phyloP scores from a whole-genome alignment of 257 asterid species.

The Penstemon newberryi region DNA sequence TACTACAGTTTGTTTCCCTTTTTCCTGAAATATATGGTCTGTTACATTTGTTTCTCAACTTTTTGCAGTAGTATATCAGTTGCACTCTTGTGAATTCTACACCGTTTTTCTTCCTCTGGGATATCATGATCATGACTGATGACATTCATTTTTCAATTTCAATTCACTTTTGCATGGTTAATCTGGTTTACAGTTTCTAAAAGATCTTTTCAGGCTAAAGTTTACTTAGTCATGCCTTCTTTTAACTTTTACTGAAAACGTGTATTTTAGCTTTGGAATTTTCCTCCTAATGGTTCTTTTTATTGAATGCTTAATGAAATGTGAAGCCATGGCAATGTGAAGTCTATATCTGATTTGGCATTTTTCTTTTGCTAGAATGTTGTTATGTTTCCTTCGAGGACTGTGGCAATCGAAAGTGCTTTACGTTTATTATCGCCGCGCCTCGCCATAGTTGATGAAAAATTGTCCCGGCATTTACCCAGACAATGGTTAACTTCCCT shows the following conservation, averaged over 20 bases:
- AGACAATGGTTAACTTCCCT: slow-evolving; percentile 85
- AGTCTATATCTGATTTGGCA: slow-evolving; percentile 28
- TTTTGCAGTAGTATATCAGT: not conserved
- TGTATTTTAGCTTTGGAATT: slow-evolving; percentile 4
- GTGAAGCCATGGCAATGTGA: not conserved
- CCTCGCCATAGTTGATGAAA: slow-evolving; percentile 92
- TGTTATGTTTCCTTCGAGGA: slow-evolving; percentile 85
- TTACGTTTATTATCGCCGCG: slow-evolving; percentile 82
- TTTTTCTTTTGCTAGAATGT: slow-evolving; percentile 53
- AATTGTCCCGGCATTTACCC: slow-evolving; percentile 70
- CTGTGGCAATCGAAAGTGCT: slow-evolving; percentile 87
- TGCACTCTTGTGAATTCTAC: not conserved
- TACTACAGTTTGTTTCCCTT: not conserved
- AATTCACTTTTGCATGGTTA: slow-evolving; percentile 7
- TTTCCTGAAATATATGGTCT: not conserved
- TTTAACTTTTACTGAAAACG: not conserved
- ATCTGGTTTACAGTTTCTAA: not conserved
- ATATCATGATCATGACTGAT: not conserved
- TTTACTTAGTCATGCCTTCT: not conserved
- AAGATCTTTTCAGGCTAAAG: not conserved
- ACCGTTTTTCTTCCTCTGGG: not conserved
- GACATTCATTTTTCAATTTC: not conserved
- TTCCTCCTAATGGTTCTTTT: slow-evolving; percentile 5
- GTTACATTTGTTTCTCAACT: not conserved
- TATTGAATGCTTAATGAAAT: not conserved